Base-by-base conservation (phyloP, 2,329 filamentous ascomycete species). In the Pestalotiopsis fici region DNA sequence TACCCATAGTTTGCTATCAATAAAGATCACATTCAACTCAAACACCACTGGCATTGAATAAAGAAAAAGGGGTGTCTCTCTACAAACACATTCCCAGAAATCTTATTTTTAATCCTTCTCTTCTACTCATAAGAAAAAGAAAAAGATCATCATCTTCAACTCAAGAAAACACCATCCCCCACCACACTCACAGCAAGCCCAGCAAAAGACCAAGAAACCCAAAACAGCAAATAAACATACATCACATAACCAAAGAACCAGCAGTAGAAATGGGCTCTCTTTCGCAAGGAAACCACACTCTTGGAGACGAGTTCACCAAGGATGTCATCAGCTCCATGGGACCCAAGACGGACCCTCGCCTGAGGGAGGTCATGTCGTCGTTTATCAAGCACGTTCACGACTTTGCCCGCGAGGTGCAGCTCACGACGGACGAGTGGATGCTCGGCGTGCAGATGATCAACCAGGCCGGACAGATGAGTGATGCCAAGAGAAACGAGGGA, bases 341-440 rank as follows among this genome's bases (percentile, higher is more conserved):
- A 28, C 87, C 88, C 70, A 86, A 88, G 71, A 86, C 87, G 25
- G 80, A 83, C 71, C 85, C 88, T 65, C 83, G 88, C 67, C 83
- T 83, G 71, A 82, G 85, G 69, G 81, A 86, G 70, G 81, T 90
- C 74, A 80, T 90, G 77, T 76, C 81, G 68, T 81, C 83, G 50
- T 77, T 90, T 70, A 87, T 90, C 76, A 80, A 79, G 54, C 88
- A 90, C 79, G 81, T 90, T 66, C 88, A 91, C 78, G 87, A 90
- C 77, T 90, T 90, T 75, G 85, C 86, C 57, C 85, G 88, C 59
- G 88, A 91, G 75, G 84, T 88, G 68, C 85, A 90, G 74, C 83
- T 91, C 62, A 90, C 87, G 23, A 81, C 84, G 23, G 87, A 88
- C 68, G 88, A 91, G 78, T 90, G 88, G 88, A 85, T 89, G 77